Base-by-base conservation (phyloP, 1,139 yeast genomes). In the Sugiyamaella pinicola region DNA sequence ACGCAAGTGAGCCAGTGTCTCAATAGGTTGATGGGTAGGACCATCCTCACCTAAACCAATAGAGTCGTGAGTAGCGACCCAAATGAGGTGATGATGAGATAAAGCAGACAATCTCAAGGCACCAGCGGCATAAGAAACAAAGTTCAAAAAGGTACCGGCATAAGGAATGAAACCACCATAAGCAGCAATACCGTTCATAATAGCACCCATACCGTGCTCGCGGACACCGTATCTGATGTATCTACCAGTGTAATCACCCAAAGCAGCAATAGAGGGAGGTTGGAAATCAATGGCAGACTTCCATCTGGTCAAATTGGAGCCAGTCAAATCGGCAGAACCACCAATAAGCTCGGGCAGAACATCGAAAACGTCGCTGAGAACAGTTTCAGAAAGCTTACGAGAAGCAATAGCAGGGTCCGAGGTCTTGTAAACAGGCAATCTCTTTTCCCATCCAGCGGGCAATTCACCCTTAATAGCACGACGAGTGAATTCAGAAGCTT, bases 41-140 rank as follows among this genome's bases (percentile, higher is more conserved):
- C 99, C 99, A 72, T 93, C 99, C 81, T 93, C 99, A 78, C 99
- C 99, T 65, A 93, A 82, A 77, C 99, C 99, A 70, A 93, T 93
- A 54, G 99, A 93, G 77, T 93, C 99, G 77, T 93, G 99, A 63
- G 99, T 93, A 59, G 98, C 98, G 61, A 93, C 96, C 96, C 96
- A 90, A 71, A 88, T 84, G 65, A 89, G 86, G 65, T 96, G 96
- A 74, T 85, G 93, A 67, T 93, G 93, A 57, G 97, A 88, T 60
- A 93, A 80, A 55, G 98, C 98, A 55, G 96, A 81, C 67, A 93
- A 82, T 80, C 99, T 85, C 57, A 93, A 85, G 67, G 99, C 96
- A 78, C 99, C 99, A 49, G 97, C 85, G 61, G 96, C 99, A 72
- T 93, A 93, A 8, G 98, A 90, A 60, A 95, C 98, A 68, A 93